Evolutionary conservation across 164 flowering plant species (phyloP), one percentile per base, ranked within the genome.

Genomic region (Litsea cubeba): DNA sequence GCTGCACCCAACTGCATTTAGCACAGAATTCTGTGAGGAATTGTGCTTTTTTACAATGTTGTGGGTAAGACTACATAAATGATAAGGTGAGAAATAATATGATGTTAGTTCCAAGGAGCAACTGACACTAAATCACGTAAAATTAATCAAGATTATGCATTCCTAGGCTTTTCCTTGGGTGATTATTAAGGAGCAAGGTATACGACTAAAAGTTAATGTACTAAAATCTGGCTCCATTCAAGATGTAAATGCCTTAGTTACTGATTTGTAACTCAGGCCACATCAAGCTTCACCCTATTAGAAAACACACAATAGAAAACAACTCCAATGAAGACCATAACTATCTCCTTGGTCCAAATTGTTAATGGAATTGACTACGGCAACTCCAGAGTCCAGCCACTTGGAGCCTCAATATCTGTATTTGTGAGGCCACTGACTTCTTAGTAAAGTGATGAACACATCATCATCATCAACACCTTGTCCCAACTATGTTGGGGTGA

Each of bases 1-100:
- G 89, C 85, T 75, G 94, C 97, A 71, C 99, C 99, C 72, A 91
- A 86, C 99, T 93, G 91, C 80, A 83, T 57, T 60, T 35, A 57
- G 63, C 65, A 73, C 58, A 40, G 51, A 40, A 18, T 12, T 66
- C 4, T 17, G 50, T 68, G 23, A 68, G 54, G 22, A 68, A 40
- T 24, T 17, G 7, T 68, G 57, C 71, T 14, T 10, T 30, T 15
- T 6, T 20, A 20, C 0, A 3, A 24, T 58, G 66, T 54, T 17
- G 60, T 20, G 17, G n/a, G n/a, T 54, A 17, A 54, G 60, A 54
- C n/a, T 54, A 3, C 17, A 15, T 15, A 20, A 54, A 54, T 15
- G 20, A 54, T 18, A 54, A 54, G 20, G 7, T 54, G n/a, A 54
- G n/a, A 15, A 54, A 20, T 15, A 54, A 54, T 54, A 22, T 20